Conservation (phyloP, 495 filamentous ascomycete genomes). For the Hypoxylon rickii region DNA sequence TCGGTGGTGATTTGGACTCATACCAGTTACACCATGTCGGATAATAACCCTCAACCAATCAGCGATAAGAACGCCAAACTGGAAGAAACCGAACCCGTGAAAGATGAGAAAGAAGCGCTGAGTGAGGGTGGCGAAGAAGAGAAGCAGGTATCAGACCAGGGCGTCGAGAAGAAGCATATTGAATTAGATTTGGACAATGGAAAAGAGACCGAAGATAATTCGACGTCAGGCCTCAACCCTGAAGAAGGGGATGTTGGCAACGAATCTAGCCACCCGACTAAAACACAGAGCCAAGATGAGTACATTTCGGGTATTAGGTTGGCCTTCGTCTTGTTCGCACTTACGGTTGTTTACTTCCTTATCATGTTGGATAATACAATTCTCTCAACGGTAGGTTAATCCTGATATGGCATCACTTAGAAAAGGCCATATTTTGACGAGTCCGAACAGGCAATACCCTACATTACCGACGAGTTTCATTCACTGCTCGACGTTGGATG, state of each 20-base stretch:
- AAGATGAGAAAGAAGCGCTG: no score
- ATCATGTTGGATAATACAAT: constrained; percentile 4
- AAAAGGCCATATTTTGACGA: background rate
- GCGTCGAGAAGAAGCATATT: no score
- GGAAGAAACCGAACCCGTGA: no score
- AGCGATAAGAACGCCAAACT: no score
- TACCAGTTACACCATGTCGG: no score
- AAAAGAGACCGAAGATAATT: background rate
- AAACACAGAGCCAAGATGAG: background rate
- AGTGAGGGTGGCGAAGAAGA: no score
- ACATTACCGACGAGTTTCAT: constrained; percentile 52
- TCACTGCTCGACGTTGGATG: constrained; percentile 54
- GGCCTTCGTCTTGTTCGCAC: background rate
- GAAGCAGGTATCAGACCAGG: no score
- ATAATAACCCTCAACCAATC: no score
- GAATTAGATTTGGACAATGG: no score
- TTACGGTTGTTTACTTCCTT: background rate
- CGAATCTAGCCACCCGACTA: background rate
- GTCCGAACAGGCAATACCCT: constrained; percentile 47
- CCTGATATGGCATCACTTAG: background rate
- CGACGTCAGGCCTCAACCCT: background rate
- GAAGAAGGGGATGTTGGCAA: background rate
- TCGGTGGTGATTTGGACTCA: background rate
- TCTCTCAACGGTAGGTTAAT: background rate
- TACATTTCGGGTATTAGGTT: background rate